Percentiles rank a stretch among this genome's conserved stretches.
phyloP scores from a whole-genome alignment of 2,329 filamentous ascomycete genomes.

The Diaporthe capsici region DNA sequence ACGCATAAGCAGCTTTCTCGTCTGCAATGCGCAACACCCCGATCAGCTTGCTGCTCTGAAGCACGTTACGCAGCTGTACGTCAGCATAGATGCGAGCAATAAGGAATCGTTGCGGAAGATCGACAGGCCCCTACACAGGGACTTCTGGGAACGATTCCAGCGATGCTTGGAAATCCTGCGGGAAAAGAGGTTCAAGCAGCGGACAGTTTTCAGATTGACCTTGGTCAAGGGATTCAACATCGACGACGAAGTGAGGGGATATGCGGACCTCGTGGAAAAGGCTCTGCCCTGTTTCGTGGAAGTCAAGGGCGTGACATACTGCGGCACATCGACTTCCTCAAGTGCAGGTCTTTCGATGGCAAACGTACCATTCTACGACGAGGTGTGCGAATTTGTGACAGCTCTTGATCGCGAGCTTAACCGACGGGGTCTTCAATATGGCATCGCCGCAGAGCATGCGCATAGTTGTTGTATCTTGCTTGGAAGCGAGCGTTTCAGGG shows the following conservation, averaged over 20 bases:
- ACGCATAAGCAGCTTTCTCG: conserved; percentile 92
- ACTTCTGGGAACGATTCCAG: conserved; percentile 98
- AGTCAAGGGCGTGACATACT: conserved; percentile 97
- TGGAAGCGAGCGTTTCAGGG: conserved; percentile 84
- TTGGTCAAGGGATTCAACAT: conserved; percentile 99
- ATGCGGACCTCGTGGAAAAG: conserved; percentile 88
- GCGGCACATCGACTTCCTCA: conserved; percentile 88
- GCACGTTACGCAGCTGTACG: conserved; percentile 94
- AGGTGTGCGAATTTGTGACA: conserved; percentile 86
- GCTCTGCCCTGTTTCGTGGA: conserved; percentile 94
- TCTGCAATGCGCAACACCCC: conserved; percentile 97
- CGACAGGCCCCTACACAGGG: conserved; percentile 91
- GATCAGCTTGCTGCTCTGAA: conserved; percentile 86
- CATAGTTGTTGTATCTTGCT: conserved; percentile 95
- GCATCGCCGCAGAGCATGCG: conserved; percentile 93
- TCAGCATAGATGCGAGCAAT: conserved; percentile 95
- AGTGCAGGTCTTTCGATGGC: conserved; percentile 94
- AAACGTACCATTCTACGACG: conserved; percentile 96
- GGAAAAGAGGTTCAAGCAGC: conserved; percentile 85
- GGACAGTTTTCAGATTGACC: conserved; percentile 94
- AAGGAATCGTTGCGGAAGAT: conserved; percentile 89
- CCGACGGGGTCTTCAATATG: conserved; percentile 82
- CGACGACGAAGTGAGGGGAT: conserved; percentile 91
- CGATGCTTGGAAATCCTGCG: conserved; percentile 90
- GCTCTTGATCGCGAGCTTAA: conserved; percentile 79